Evolutionary conservation across 73 alveolate genomes (phyloP).

Genomic region (Paramecium primaurelia): DNA sequence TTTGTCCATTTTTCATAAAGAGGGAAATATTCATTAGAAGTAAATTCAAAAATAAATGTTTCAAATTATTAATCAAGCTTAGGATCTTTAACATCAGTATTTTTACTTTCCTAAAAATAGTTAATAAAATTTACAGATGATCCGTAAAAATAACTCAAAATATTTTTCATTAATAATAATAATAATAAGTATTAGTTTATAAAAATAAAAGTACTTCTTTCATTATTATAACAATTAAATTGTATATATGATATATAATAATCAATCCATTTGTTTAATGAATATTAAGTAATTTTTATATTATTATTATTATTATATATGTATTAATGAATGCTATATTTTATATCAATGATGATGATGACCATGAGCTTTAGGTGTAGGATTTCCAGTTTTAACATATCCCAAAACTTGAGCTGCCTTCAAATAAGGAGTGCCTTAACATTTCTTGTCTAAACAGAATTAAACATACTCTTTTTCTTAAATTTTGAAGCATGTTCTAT

Average conservation of each 20-base stretch:
- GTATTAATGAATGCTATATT: not conserved
- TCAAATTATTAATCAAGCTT: not conserved
- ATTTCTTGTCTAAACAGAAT: constrained; percentile 56
- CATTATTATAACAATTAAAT: not conserved
- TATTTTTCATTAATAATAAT: not conserved
- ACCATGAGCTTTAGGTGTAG: not conserved
- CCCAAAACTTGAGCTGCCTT: constrained; percentile 57
- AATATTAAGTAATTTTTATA: no score
- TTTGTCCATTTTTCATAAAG: constrained; percentile 15
- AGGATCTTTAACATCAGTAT: not conserved
- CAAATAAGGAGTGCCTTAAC: constrained; percentile 33
- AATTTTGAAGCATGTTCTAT: constrained; percentile 60
- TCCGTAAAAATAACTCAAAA: not conserved
- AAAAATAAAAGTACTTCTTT: not conserved
- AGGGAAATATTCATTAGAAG: constrained; percentile 40
- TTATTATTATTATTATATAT: not conserved
- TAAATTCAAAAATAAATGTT: constrained; percentile 26
- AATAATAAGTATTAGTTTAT: not conserved
- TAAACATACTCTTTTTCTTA: constrained; percentile 48
- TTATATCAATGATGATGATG: constrained; percentile 24
- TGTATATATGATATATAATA: no score
- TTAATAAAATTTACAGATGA: not conserved
- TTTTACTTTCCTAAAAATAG: not conserved
- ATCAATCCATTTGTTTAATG: no score
- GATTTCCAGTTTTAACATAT: constrained; percentile 28